Evolutionary conservation across 139 green algal species (phyloP).

Genomic region (Chlorella sp.): DNA sequence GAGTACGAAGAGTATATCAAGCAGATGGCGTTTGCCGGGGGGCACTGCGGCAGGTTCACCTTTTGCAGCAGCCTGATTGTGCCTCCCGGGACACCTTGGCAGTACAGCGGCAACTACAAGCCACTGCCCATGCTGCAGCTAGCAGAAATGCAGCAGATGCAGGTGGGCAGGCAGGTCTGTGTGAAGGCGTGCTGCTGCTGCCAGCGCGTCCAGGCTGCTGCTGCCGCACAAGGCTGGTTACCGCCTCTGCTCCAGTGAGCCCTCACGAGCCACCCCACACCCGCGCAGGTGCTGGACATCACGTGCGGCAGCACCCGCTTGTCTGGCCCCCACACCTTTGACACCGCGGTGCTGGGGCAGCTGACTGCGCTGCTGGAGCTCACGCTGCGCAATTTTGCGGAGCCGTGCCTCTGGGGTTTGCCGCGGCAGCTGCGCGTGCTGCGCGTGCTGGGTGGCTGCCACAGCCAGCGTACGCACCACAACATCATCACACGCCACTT

Average conservation of each 20-base stretch:
- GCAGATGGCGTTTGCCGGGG: too few relatives aligned
- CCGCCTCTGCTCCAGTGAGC: background rate
- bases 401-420: slow-evolving; percentile 8
- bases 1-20: too few relatives aligned
- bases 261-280: too few relatives aligned
- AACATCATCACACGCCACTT: background rate
- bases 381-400: background rate
- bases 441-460: background rate
- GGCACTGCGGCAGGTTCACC: too few relatives aligned
- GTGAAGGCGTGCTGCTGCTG: too few relatives aligned
- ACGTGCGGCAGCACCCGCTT: background rate
- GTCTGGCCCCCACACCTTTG: background rate
- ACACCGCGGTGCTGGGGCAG: background rate
- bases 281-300: background rate
- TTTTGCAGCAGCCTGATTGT: background rate
- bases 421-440: background rate
- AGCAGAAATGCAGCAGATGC: background rate
- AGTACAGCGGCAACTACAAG: background rate
- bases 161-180: too few relatives aligned
- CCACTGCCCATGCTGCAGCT: slow-evolving; percentile 1
- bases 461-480: background rate
- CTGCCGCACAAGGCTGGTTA: background rate
- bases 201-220: too few relatives aligned
- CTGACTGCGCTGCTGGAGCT: background rate
- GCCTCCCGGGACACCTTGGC: background rate